A percentile compares a stretch with the other conserved stretches of the same genome.
Evolutionary conservation across 2,329 filamentous ascomycete species (phyloP).

Genomic region (Apiospora aurea): DNA sequence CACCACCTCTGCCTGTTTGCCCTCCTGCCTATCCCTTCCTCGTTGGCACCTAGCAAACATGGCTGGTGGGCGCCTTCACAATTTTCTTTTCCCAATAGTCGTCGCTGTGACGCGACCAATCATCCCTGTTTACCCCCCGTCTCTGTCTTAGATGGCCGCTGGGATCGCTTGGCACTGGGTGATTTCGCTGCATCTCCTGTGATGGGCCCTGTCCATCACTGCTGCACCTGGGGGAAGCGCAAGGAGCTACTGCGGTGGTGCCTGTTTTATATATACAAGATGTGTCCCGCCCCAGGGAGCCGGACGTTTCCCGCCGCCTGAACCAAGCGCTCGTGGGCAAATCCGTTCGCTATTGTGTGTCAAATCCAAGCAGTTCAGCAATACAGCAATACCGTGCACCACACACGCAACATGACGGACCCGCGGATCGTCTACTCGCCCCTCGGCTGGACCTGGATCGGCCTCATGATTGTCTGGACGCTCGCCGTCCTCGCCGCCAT

Average conservation of each 20-base stretch:
- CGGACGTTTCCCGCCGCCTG: not conserved
- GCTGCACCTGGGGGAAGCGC: not conserved
- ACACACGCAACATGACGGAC: slow-evolving; percentile 10
- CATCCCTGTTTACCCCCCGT: not conserved
- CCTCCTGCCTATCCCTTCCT: slow-evolving; percentile 14
- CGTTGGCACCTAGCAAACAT: not conserved
- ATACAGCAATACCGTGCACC: not conserved
- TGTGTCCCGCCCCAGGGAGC: not conserved
- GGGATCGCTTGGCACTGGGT: not conserved
- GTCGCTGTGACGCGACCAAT: not conserved
- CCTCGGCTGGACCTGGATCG: slow-evolving; percentile 33
- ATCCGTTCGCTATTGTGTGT: not conserved
- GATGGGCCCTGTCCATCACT: not conserved
- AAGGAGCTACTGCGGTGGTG: not conserved
- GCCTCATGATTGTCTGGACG: slow-evolving; percentile 32
- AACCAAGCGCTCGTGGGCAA: not conserved
- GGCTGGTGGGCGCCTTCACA: not conserved
- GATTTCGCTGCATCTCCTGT: not conserved
- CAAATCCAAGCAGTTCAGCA: not conserved
- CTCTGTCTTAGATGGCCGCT: slow-evolving; percentile 4
- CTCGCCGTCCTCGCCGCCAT: slow-evolving; percentile 35
- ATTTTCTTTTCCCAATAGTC: slow-evolving; percentile 20
- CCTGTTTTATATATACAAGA: not conserved
- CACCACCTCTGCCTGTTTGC: not conserved
- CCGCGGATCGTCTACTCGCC: slow-evolving; percentile 24